Base-by-base conservation (phyloP, 441 rosid species). In the Euphorbia corollata region DNA sequence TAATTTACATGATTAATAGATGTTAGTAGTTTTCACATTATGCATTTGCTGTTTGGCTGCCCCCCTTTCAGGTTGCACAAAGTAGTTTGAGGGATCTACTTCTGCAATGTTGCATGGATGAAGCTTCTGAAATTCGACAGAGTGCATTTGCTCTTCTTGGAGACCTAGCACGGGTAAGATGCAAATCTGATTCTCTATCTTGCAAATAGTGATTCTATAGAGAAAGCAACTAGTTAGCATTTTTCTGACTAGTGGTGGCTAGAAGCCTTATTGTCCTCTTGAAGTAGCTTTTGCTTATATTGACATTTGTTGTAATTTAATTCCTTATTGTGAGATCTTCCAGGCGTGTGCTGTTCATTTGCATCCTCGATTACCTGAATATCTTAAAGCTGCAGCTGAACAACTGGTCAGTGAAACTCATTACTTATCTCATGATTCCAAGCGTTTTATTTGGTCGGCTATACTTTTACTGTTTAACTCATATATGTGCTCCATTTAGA, bases 101-200 rank as follows among this genome's bases (percentile, higher is more conserved):
- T 80, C 82, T 95, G 75, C 89, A 84, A 58, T 90, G 97, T 78
- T 95, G 99, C 80, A 80, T 77, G 83, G 98, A 95, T 82, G 97
- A 95, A 75, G 89, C 88, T 72, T 59, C 79, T 74, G 98, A 95
- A 78, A 81, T 95, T 71, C 83, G 97, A 61, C 99, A 95, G 82
- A 95, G 99, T 81, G 94, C 98, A 55, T 95, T 95, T 87, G 98
- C 99, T 20, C 92, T 95, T 58, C 83, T 95, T 69, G 99, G 99
- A 59, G 98, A 95, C 79, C 91, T 95, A 71, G 95, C 98, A 27
- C 88, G 88, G 76, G 99, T 95, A 85, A 70, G 92, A 73, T 60
- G 19, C 69, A 72, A 63, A 23, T 56, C n/a, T 43, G 54, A 62
- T 55, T 12, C 13, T 61, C 64, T 15, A 53, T 53, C 20, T 67